phyloP scores from a whole-genome alignment of 805 yeast genomes.

The Yamadazyma laniorum region DNA sequence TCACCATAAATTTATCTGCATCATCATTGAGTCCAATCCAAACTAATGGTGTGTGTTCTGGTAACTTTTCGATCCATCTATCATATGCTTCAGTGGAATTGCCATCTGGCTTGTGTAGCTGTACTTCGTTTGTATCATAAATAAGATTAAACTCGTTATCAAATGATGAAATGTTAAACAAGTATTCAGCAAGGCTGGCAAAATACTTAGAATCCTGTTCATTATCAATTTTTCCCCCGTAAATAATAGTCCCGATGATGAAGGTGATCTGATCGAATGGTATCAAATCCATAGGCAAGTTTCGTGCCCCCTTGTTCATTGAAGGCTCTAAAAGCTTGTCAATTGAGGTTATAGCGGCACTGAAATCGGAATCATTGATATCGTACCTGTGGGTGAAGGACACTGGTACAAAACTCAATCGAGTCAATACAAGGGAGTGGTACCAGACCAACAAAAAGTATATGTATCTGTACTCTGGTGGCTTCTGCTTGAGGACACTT shows the following conservation, averaged over 20 bases:
- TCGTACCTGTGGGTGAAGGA: constrained; percentile 66
- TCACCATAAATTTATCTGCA: constrained; percentile 34
- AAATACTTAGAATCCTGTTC: constrained; percentile 40
- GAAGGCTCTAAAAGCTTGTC: constrained; percentile 36
- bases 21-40: constrained; percentile 54
- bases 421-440: constrained; percentile 60
- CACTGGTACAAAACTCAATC: constrained; percentile 57
- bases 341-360: constrained; percentile 46
- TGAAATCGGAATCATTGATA: constrained; percentile 70
- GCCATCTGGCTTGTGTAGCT: constrained; percentile 47
- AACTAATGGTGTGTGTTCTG: constrained; percentile 48
- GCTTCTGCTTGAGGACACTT: constrained; percentile 17
- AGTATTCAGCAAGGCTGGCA: constrained; percentile 26
- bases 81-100: constrained; percentile 29
- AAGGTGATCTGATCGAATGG: constrained; percentile 18
- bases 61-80: constrained; percentile 54
- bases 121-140: constrained; percentile 18
- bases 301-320: constrained; percentile 31
- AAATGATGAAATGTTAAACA: constrained; percentile 44
- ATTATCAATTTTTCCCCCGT: constrained; percentile 63
- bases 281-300: constrained; percentile 9
- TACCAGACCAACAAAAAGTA: constrained; percentile 65
- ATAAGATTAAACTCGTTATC: constrained; percentile 43
- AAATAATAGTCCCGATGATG: constrained; percentile 53
- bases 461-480: constrained; percentile 47